phyloP scores from a whole-genome alignment of 805 yeast species.

The Lachancea waltii region DNA sequence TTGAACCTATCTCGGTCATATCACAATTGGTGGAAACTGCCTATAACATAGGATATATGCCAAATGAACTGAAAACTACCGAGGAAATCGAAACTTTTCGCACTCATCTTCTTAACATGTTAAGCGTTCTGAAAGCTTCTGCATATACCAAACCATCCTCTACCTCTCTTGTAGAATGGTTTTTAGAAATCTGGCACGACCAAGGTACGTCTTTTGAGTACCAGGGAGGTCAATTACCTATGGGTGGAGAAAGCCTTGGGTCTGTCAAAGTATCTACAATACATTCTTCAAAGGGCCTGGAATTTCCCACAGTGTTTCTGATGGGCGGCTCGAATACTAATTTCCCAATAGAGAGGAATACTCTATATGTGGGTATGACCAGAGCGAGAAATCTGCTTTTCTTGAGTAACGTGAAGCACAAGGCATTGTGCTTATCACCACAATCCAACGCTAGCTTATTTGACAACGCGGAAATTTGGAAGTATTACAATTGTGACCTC shows the following conservation, averaged over 20 bases:
- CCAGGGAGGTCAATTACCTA: background rate
- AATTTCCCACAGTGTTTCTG: conserved; percentile 62
- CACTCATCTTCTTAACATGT: conserved; percentile 33
- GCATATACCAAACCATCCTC: conserved; percentile 22
- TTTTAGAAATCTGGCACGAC: conserved; percentile 30
- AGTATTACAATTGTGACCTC: conserved; percentile 25
- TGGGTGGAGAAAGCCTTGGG: conserved; percentile 8
- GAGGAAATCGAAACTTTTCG: conserved; percentile 26
- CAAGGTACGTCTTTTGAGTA: conserved; percentile 16
- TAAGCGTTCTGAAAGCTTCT: conserved; percentile 32
- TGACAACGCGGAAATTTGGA: conserved; percentile 24
- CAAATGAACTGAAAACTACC: conserved; percentile 15
- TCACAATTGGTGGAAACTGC: conserved; percentile 32
- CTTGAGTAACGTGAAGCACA: conserved; percentile 19
- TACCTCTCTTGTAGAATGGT: conserved; percentile 25
- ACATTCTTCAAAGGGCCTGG: conserved; percentile 70
- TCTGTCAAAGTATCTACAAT: conserved; percentile 56
- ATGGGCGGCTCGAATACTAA: conserved; percentile 17
- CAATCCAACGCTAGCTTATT: conserved; percentile 1
- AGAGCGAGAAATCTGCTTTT: conserved; percentile 45
- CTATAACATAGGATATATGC: conserved; percentile 29
- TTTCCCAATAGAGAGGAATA: conserved; percentile 33
- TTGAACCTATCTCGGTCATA: conserved; percentile 36
- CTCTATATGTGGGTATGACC: conserved; percentile 60
- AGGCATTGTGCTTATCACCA: background rate